These are phyloP conservation scores for Leccinum fibrillosum DNA, from an alignment of 768 basidiomycete genomes.

Conservation along the genomic window DNA sequence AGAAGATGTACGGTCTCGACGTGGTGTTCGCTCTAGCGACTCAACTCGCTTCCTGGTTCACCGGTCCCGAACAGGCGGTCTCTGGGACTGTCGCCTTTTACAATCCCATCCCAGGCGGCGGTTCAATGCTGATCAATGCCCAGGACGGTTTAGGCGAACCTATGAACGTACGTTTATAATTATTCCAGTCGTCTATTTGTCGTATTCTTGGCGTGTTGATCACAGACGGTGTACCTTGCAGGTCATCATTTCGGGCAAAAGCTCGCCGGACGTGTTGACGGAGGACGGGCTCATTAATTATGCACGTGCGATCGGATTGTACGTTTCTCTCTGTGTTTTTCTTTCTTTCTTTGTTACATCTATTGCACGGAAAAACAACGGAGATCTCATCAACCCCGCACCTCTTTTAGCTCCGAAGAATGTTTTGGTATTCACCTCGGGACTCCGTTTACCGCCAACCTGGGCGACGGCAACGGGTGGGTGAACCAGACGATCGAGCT, in stretches of 20 bases:
- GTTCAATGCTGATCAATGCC: conserved; percentile 43
- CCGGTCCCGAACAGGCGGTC: neutral
- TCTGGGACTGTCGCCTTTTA: conserved; percentile 28
- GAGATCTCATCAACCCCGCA: no score
- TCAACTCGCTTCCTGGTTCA: conserved; percentile 4
- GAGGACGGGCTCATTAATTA: conserved; percentile 56
- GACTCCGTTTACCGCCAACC: conserved; percentile 39
- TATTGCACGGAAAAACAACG: neutral
- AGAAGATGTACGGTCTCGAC: conserved; percentile 9
- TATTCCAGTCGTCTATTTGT: neutral
- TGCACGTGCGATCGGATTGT: conserved; percentile 65
- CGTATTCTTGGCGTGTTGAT: neutral
- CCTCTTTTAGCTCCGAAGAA: conserved; percentile 37
- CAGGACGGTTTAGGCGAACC: conserved; percentile 41
- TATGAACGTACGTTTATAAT: conserved; percentile 36
- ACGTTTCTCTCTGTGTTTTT: conserved; percentile 16
- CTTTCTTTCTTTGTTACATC: neutral
- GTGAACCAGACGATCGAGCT: conserved; percentile 44
- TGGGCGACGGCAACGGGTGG: conserved; percentile 46
- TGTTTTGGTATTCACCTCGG: conserved; percentile 37
- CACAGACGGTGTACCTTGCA: conserved; percentile 5
- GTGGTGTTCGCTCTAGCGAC: neutral
- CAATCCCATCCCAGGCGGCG: conserved; percentile 35
- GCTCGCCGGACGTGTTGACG: conserved; percentile 55
- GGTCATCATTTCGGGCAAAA: conserved; percentile 66